phyloP scores from a whole-genome alignment of 306 rosid genomes.

The Vigna angularis region DNA sequence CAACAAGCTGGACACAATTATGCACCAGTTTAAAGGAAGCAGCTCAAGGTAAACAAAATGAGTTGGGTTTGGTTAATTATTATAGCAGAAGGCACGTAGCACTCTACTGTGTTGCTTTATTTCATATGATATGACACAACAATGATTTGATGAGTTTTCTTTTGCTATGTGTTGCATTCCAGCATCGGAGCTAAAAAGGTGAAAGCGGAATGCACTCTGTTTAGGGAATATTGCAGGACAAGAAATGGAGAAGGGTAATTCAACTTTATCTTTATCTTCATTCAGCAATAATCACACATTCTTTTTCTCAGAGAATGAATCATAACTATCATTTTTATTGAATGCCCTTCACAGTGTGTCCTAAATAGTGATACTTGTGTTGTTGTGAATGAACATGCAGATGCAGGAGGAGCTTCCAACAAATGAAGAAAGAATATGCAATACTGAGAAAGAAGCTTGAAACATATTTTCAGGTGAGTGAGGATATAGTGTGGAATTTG shows the following conservation, averaged over 20 bases:
- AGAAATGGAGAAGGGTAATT: slow-evolving; percentile 85
- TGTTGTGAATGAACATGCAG: slow-evolving; percentile 51
- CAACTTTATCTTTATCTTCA: slow-evolving; percentile 13
- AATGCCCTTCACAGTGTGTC: not conserved
- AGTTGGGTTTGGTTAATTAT: not conserved
- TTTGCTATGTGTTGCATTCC: slow-evolving; percentile 55
- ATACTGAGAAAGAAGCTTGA: slow-evolving; percentile 82
- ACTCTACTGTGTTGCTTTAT: slow-evolving; percentile 38
- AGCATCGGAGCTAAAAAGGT: slow-evolving; percentile 96
- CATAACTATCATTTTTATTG: too few species aligned
- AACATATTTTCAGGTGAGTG: slow-evolving; percentile 79
- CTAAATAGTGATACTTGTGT: not conserved
- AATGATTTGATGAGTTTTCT: slow-evolving; percentile 35
- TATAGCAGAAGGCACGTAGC: not conserved
- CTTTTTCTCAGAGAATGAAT: too few species aligned
- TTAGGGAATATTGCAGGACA: slow-evolving; percentile 75
- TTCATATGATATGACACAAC: slow-evolving; percentile 4
- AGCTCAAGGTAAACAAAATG: slow-evolving; percentile 71
- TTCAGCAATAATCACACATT: not conserved
- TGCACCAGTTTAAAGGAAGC: slow-evolving; percentile 95
- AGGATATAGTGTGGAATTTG: not conserved
- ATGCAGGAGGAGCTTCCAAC: slow-evolving; percentile 82
- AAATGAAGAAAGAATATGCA: slow-evolving; percentile 80
- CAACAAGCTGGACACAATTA: slow-evolving; percentile 68
- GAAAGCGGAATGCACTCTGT: slow-evolving; percentile 76